Evolutionary conservation across 495 filamentous ascomycete genomes (phyloP).

Genomic region (Hypoxylon lienhwacheense): DNA sequence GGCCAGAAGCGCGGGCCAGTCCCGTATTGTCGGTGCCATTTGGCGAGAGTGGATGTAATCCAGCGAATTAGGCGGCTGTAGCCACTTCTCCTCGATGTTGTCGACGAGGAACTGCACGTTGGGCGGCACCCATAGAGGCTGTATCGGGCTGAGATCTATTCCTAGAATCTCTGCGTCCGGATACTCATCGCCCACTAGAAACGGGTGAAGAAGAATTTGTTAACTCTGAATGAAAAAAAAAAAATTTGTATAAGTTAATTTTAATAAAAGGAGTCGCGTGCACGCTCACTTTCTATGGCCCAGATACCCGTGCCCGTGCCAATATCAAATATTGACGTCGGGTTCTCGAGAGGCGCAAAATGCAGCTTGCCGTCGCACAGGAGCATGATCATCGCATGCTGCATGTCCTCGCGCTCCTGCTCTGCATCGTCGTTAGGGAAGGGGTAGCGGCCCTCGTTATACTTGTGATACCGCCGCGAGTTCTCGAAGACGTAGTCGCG

Average conservation of each 20-base stretch:
- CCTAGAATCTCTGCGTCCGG: slow-evolving; percentile 53
- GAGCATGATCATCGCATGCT: slow-evolving; percentile 43
- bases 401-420: slow-evolving; percentile 50
- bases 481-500: slow-evolving; percentile 61
- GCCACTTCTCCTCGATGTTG: slow-evolving; percentile 58
- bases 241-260: no score
- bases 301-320: slow-evolving; percentile 66
- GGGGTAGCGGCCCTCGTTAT: slow-evolving; percentile 58
- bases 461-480: slow-evolving; percentile 62
- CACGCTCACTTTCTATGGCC: slow-evolving; percentile 57
- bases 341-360: slow-evolving; percentile 50
- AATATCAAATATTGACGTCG: slow-evolving; percentile 57
- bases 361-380: slow-evolving; percentile 52
- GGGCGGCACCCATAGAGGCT: slow-evolving; percentile 55
- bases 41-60: slow-evolving; percentile 58
- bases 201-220: slow-evolving; percentile 8
- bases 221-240: slow-evolving; percentile 6
- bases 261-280: not conserved
- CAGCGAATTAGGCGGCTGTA: slow-evolving; percentile 46
- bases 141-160: slow-evolving; percentile 64
- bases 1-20: slow-evolving; percentile 49
- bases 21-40: slow-evolving; percentile 51
- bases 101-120: slow-evolving; percentile 61
- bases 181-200: slow-evolving; percentile 54
- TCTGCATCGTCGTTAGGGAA: slow-evolving; percentile 61